Evolutionary conservation across 169 alveolate genomes (phyloP).

Genomic region (Amoebophrya sp.): DNA sequence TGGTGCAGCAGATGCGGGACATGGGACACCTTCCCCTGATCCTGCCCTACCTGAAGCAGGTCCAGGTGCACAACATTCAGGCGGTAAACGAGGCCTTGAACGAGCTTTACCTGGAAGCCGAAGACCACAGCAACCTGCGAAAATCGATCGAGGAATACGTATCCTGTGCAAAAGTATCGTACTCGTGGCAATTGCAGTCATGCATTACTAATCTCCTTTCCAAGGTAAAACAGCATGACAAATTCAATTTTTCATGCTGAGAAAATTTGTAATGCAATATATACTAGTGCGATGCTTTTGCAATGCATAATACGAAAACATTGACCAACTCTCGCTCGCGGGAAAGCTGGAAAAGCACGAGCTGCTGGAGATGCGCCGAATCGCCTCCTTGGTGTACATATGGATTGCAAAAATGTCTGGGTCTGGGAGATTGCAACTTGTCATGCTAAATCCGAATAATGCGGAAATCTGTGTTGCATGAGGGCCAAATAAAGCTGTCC

Average conservation of each 20-base stretch:
- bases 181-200: no score
- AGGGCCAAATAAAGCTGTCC: no score
- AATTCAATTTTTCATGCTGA: no score
- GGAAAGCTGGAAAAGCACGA: conserved; percentile 83
- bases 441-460: no score
- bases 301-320: not conserved
- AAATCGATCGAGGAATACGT: conserved; percentile 83
- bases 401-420: conserved; percentile 64
- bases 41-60: conserved; percentile 56
- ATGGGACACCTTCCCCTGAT: conserved; percentile 67
- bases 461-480: conserved; percentile 48
- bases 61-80: conserved; percentile 69
- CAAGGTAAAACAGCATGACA: no score
- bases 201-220: no score
- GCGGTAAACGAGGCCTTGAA: conserved; percentile 96
- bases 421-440: conserved; percentile 68
- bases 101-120: conserved; percentile 93
- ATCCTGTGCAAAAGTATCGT: no score
- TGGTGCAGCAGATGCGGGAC: conserved; percentile 75
- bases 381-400: conserved; percentile 84
- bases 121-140: conserved; percentile 88
- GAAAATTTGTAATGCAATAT: no score
- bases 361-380: conserved; percentile 93
- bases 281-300: not conserved
- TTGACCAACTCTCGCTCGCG: not conserved